Percentiles rank a stretch among this genome's conserved stretches.
Evolutionary conservation across 371 early-diverging fungal genomes (phyloP).

Genomic region (Mortierella sp.): DNA sequence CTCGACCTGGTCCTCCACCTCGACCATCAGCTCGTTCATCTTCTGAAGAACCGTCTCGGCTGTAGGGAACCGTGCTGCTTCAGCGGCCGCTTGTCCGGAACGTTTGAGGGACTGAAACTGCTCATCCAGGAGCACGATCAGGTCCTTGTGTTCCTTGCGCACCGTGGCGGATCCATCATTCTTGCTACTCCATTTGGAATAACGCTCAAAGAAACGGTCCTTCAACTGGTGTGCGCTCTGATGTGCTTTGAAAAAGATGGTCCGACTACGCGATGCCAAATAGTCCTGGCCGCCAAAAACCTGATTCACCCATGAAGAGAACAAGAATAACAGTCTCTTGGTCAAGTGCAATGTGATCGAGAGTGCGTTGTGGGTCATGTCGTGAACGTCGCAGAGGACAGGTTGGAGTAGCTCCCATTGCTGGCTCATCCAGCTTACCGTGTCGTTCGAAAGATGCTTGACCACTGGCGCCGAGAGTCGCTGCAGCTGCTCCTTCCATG

Average conservation of each 20-base stretch:
- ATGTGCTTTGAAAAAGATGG: neutral
- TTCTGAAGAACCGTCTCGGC: constrained; percentile 7
- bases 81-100: neutral
- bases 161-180: neutral
- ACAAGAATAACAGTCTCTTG: neutral
- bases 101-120: constrained; percentile 3
- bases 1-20: constrained; percentile 9
- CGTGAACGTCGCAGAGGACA: constrained; percentile 11
- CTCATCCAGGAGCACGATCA: neutral
- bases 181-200: neutral
- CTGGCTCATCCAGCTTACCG: neutral
- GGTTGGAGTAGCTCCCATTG: constrained; percentile 3
- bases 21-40: constrained; percentile 9
- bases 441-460: constrained; percentile 5
- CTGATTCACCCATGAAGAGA: neutral
- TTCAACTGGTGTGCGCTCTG: neutral
- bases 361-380: neutral
- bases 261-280: neutral
- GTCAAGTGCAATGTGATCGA: neutral
- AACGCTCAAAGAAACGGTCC: neutral
- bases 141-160: neutral
- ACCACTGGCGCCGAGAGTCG: neutral
- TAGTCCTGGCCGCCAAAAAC: neutral
- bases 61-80: neutral
- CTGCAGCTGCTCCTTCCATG: constrained; percentile 1